Conservation (phyloP, 164 flowering plant genomes). For the Taxillus chinensis region DNA sequence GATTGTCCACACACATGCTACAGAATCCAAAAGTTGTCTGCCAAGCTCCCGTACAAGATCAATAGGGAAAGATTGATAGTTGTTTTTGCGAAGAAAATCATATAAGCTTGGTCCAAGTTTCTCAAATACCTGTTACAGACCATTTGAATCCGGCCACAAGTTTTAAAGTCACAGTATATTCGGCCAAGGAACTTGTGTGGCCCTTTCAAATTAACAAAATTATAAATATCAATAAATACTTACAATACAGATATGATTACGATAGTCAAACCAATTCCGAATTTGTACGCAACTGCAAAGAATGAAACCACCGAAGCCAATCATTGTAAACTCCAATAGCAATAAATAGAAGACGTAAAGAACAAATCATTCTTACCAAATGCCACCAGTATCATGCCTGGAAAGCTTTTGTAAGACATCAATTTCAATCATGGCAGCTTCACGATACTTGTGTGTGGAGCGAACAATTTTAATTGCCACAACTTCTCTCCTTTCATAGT, state of each 20-base stretch:
- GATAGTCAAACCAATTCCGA: conserved; percentile 99
- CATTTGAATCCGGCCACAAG: conserved; percentile 68
- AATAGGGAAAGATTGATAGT: conserved; percentile 92
- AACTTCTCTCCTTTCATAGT: conserved; percentile 60
- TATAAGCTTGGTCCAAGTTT: conserved; percentile 99
- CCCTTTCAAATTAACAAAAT: conserved; percentile 41
- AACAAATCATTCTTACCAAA: conserved; percentile 43
- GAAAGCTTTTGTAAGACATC: conserved; percentile 77
- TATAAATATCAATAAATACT: conserved; percentile 52
- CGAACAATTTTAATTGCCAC: conserved; percentile 93
- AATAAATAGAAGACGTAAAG: conserved; percentile 6
- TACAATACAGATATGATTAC: conserved; percentile 99
- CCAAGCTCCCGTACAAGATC: conserved; percentile 99
- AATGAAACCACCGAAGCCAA: conserved; percentile 54
- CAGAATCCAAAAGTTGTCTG: conserved; percentile 99
- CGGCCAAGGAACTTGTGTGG: conserved; percentile 23
- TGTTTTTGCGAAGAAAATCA: conserved; percentile 98
- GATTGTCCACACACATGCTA: conserved; percentile 92
- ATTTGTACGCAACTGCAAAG: conserved; percentile 99
- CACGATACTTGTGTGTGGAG: conserved; percentile 74
- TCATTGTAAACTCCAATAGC: conserved; percentile 20
- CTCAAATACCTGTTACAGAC: conserved; percentile 94
- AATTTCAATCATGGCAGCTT: conserved; percentile 95
- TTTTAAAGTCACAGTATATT: conserved; percentile 52
- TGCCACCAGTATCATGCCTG: conserved; percentile 62